phyloP scores from a whole-genome alignment of 129 eudicot species.

The Oenanthe sinensis region DNA sequence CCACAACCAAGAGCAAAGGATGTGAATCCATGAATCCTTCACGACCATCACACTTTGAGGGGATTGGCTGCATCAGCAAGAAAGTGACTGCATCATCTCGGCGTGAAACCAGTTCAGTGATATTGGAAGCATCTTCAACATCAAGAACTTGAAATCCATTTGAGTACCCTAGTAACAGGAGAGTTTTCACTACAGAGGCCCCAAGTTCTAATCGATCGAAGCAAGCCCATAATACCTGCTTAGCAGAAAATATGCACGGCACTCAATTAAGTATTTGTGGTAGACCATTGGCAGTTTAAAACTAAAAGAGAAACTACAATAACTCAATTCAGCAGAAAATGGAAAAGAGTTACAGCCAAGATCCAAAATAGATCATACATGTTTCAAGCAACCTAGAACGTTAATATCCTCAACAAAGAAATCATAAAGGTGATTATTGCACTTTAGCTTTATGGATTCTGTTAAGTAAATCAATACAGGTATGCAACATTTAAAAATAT shows the following conservation, averaged over 20 bases:
- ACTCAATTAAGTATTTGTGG: not conserved
- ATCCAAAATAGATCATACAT: not conserved
- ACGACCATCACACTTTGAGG: slow-evolving; percentile 38
- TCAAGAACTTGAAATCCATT: slow-evolving; percentile 97
- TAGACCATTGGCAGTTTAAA: not conserved
- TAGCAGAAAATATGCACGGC: not conserved
- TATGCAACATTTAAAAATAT: not conserved
- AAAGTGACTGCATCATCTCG: slow-evolving; percentile 95
- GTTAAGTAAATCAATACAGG: not conserved
- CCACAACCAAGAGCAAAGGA: slow-evolving; percentile 87
- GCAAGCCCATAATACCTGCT: slow-evolving; percentile 92
- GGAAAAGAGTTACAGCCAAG: not conserved
- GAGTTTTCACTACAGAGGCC: slow-evolving; percentile 43
- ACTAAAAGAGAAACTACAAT: not conserved
- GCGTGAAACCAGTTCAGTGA: slow-evolving; percentile 70
- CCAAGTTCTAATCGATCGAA: slow-evolving; percentile 72
- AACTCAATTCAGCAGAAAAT: not conserved
- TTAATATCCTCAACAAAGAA: not conserved
- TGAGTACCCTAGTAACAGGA: slow-evolving; percentile 81
- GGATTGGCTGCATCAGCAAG: slow-evolving; percentile 77
- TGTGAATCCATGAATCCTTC: slow-evolving; percentile 68
- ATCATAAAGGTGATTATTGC: not conserved
- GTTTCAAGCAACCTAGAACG: not conserved
- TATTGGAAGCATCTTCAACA: slow-evolving; percentile 81
- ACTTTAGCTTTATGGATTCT: not conserved